Conservation (phyloP, 164 flowering plant species). For the Echeveria elegans region DNA sequence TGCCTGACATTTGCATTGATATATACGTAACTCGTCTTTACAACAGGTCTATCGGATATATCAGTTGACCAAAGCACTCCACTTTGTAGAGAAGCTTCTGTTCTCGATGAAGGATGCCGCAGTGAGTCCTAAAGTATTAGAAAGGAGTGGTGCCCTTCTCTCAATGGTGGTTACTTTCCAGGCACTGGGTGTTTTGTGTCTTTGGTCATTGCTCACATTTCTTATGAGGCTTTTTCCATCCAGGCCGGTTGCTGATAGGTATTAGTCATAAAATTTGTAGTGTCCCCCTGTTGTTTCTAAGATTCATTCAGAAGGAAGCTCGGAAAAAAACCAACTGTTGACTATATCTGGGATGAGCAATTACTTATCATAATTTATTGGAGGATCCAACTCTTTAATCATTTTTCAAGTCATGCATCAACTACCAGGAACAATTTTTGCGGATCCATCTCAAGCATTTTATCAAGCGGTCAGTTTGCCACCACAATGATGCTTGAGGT, state of each 20-base stretch:
- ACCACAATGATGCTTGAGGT: too few relatives aligned
- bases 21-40: slow-evolving; percentile 11
- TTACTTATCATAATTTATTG: too few relatives aligned
- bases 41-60: slow-evolving; percentile 73
- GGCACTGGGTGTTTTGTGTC: slow-evolving; percentile 59
- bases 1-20: neutral
- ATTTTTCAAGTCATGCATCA: too few relatives aligned
- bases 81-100: slow-evolving; percentile 54
- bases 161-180: slow-evolving; percentile 55
- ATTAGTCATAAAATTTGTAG: neutral
- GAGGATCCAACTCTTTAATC: too few relatives aligned
- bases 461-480: too few relatives aligned
- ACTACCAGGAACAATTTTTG: too few relatives aligned
- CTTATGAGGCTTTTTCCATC: slow-evolving; percentile 89
- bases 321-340: too few relatives aligned
- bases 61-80: slow-evolving; percentile 59
- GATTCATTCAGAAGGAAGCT: too few relatives aligned
- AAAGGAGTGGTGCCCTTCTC: slow-evolving; percentile 44
- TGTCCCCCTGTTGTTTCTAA: too few relatives aligned
- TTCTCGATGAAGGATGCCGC: slow-evolving; percentile 36
- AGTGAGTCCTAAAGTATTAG: slow-evolving; percentile 30
- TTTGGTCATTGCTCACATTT: slow-evolving; percentile 84
- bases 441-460: too few relatives aligned
- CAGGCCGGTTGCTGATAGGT: slow-evolving; percentile 66
- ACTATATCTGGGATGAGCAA: too few relatives aligned